phyloP scores from a whole-genome alignment of 2,329 filamentous ascomycete genomes.

The Aspergillus floridensis region DNA sequence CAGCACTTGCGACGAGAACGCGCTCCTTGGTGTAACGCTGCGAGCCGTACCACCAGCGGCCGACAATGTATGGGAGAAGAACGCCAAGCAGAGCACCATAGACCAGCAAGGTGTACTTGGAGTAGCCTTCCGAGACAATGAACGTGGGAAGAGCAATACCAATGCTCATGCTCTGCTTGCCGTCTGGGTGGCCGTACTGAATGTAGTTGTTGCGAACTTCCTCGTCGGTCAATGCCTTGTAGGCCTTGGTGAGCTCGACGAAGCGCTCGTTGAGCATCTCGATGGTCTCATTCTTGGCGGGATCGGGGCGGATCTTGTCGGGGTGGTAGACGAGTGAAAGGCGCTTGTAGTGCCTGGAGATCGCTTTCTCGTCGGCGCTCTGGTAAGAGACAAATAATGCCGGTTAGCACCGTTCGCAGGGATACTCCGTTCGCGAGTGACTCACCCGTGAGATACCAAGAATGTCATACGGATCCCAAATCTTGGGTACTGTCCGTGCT shows the following conservation, averaged over 20 bases:
- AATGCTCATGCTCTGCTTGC: constrained; percentile 97
- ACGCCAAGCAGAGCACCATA: constrained; percentile 88
- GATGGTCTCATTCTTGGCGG: constrained; percentile 81
- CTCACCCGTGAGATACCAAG: constrained; percentile 77
- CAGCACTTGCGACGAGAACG: constrained; percentile 87
- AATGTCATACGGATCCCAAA: constrained; percentile 98
- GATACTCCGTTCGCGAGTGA: constrained; percentile 2
- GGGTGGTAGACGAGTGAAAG: constrained; percentile 86
- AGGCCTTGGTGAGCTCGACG: constrained; percentile 95
- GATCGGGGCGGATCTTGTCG: constrained; percentile 83
- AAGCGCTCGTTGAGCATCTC: constrained; percentile 83
- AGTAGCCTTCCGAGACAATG: constrained; percentile 88
- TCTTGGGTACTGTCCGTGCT: constrained; percentile 66
- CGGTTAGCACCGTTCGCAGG: neutral
- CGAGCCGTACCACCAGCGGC: constrained; percentile 98
- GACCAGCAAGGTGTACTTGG: constrained; percentile 88
- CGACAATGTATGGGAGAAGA: constrained; percentile 85
- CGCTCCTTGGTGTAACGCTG: constrained; percentile 91
- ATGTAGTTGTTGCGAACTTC: constrained; percentile 96
- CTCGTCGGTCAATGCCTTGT: constrained; percentile 96
- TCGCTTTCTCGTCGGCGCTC: constrained; percentile 82
- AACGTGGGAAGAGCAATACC: constrained; percentile 93
- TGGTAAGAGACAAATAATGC: constrained; percentile 31
- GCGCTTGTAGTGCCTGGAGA: constrained; percentile 86
- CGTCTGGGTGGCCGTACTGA: constrained; percentile 92